Evolutionary conservation across 2,329 filamentous ascomycete species (phyloP), one percentile per base, ranked within the genome.

Genomic region (Phialocephala sp.): DNA sequence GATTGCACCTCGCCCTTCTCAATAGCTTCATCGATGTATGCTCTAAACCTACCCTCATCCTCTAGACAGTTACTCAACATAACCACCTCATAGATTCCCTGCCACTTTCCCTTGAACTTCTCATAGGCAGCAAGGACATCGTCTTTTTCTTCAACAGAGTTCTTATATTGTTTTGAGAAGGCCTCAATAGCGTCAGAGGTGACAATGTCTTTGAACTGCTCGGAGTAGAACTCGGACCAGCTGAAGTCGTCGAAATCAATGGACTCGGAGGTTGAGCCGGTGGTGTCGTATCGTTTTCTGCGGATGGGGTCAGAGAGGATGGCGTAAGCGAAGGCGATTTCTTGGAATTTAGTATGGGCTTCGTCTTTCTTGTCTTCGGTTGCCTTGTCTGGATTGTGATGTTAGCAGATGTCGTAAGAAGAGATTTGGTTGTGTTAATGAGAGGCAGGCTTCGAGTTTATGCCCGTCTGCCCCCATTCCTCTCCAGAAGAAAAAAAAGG

Each of bases 251-350:
- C 89, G 76, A 93, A 90, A 37, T 90, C 85, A 24, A 97, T 86
- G 9, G 88, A 89, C 76, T 97, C 94, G 12, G 91, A 88, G 0
- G 94, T 98, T 63, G 91, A 95, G 62, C 95, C 95, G 0, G 94
- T 98, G 61, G 86, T 84, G 76, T 99, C 94, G 81, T 97, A 99
- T 66, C 92, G 91, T 72, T 89, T 88, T 71, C 95, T 91, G 61
- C 95, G 88, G 22, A 84, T 83, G 24, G 90, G 84, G 72, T 97
- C 92, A 37, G 92, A 97, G 41, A 99, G 91, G 59, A 99, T 87
- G 39, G 93, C 94, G 76, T 98, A 97, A 60, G 95, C 94, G 74
- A 97, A 94, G 27, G 94, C 94, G 72, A 99, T 89, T 72, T 91
- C 84, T 79, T 99, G 95, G 78, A 99, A 99, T 62, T 86, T 90